Evolutionary conservation across 192 early-diverging fungal genomes (phyloP).

Genomic region (Lobosporangium transversale): DNA sequence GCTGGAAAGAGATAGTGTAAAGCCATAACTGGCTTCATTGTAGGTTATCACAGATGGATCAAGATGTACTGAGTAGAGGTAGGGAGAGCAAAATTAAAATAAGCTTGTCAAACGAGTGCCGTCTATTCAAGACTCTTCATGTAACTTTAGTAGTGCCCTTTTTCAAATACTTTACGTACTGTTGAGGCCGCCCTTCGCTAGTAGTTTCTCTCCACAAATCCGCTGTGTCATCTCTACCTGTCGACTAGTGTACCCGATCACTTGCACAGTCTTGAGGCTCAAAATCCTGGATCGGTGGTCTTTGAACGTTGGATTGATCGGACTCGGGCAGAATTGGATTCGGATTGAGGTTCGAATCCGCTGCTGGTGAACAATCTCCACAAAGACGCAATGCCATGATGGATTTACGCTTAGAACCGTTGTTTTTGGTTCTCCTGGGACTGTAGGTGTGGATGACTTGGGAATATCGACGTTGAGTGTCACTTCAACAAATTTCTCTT

Average conservation of each 20-base stretch:
- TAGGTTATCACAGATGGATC: conserved; percentile 30
- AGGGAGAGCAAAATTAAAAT: conserved; percentile 1
- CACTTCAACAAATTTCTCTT: conserved; percentile 27
- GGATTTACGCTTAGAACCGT: conserved; percentile 42
- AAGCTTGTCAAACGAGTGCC: not conserved
- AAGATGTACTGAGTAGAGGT: conserved; percentile 33
- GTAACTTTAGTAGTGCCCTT: too few relatives aligned
- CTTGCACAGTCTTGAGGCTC: conserved; percentile 25
- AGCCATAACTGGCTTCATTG: conserved; percentile 46
- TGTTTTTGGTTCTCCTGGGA: conserved; percentile 6
- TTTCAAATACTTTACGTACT: conserved; percentile 15
- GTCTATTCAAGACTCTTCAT: too few relatives aligned
- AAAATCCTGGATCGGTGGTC: conserved; percentile 10
- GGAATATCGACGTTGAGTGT: conserved; percentile 44
- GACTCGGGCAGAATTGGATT: conserved; percentile 39
- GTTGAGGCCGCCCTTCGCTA: conserved; percentile 21
- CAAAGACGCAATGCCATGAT: conserved; percentile 46
- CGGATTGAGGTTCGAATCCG: conserved; percentile 11
- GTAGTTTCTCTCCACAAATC: conserved; percentile 21
- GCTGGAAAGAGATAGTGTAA: conserved; percentile 32
- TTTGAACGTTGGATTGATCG: not conserved
- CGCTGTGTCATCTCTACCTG: conserved; percentile 35
- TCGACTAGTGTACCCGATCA: conserved; percentile 32
- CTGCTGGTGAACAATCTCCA: conserved; percentile 27
- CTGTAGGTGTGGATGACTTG: conserved; percentile 11